phyloP scores from a whole-genome alignment of 2,329 filamentous ascomycete genomes.

The Drechslera avenae region DNA sequence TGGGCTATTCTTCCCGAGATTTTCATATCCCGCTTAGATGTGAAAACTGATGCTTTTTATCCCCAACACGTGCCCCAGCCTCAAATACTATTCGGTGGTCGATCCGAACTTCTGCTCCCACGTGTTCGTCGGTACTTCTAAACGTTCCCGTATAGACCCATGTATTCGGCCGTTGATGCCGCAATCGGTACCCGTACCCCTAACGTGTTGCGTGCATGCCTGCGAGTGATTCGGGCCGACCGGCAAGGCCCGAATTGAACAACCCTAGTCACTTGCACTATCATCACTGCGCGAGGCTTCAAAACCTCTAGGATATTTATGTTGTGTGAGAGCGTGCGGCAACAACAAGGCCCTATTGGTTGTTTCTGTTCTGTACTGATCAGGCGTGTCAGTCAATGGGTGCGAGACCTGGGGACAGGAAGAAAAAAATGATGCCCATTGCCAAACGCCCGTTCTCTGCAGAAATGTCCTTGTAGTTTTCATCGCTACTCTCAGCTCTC shows the following conservation, averaged over 20 bases:
- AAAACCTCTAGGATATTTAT: not conserved
- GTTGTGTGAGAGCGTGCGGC: not conserved
- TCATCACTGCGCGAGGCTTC: not conserved
- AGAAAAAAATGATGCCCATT: not conserved
- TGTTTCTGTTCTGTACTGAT: not conserved
- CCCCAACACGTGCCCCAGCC: slow-evolving; percentile 1
- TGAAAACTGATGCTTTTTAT: not conserved
- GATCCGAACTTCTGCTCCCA: not conserved
- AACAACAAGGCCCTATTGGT: not conserved
- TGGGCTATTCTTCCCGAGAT: not conserved
- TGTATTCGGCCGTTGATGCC: not conserved
- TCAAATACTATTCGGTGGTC: not conserved
- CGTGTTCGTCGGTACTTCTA: not conserved
- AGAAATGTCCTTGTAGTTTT: not conserved
- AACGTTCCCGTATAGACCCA: not conserved
- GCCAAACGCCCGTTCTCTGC: not conserved
- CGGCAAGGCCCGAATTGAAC: slow-evolving; percentile 5
- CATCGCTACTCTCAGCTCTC: not conserved
- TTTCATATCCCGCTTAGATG: too few relatives aligned
- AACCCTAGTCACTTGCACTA: not conserved
- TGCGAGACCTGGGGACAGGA: not conserved
- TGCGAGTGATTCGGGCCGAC: slow-evolving; percentile 1
- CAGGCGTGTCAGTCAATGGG: not conserved
- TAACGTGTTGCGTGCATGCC: not conserved
- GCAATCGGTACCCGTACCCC: not conserved